A percentile compares a stretch with the other conserved stretches of the same genome.
These are phyloP conservation scores for Gracilaria gracilis DNA, from an alignment of 23 red algal species.

Conservation along the genomic window DNA sequence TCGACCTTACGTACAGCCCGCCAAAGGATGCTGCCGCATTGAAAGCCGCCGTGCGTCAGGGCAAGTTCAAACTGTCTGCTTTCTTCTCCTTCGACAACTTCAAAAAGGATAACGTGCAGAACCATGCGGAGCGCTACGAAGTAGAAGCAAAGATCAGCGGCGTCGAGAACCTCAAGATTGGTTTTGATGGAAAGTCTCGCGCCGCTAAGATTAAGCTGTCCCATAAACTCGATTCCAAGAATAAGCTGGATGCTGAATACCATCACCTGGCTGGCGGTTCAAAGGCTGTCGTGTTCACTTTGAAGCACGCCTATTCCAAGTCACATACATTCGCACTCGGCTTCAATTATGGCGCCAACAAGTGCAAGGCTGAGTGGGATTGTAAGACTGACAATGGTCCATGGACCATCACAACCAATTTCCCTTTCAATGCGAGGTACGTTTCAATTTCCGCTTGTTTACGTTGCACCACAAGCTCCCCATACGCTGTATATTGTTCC, in stretches of 20 bases:
- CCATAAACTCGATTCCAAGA: constrained; percentile 65
- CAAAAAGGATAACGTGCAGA: constrained; percentile 27
- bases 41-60: constrained; percentile 63
- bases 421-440: constrained; percentile 71
- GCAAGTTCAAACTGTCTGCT: constrained; percentile 62
- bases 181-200: constrained; percentile 70
- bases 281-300: constrained; percentile 50
- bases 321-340: constrained; percentile 52
- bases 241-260: constrained; percentile 79
- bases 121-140: constrained; percentile 61
- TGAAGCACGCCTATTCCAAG: constrained; percentile 70
- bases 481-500: background rate
- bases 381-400: constrained; percentile 84
- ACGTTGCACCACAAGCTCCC: constrained; percentile 1
- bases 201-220: constrained; percentile 68
- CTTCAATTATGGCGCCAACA: constrained; percentile 67
- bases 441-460: constrained; percentile 31
- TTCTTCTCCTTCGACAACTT: constrained; percentile 57
- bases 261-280: constrained; percentile 27
- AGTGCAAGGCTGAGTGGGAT: constrained; percentile 76
- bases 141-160: constrained; percentile 61
- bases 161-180: constrained; percentile 61
- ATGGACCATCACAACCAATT: constrained; percentile 72
- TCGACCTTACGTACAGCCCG: constrained; percentile 69
- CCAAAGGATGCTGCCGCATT: constrained; percentile 46